Base-by-base conservation (phyloP, 352 stramenopile genomes). In the Elongisporangium undulatum region DNA sequence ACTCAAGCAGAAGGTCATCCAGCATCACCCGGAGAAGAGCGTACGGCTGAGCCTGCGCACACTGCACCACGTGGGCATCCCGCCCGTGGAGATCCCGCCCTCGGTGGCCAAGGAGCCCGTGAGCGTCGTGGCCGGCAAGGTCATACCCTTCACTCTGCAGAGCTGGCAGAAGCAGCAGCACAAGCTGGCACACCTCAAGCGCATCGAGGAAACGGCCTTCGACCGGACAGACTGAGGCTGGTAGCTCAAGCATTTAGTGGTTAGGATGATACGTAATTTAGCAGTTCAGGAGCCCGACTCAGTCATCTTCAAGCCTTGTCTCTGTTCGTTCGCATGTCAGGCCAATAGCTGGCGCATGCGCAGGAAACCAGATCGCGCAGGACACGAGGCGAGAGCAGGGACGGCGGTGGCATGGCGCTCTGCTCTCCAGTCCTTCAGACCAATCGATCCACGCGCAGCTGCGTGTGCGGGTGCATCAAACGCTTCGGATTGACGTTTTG, bases 1-100 rank as follows among this genome's bases (percentile, higher is more conserved):
- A 10, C 74, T 87, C 59, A 87, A 87, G 65, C 51, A 75, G 51
- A 66, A 68, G 52, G 85, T 87, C 63, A 67, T 77, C 21, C 51
- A 73, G 55, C 29, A 61, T 26, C 68, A 85, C 62, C 74, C 67
- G 22, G 38, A 39, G 61, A 87, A 87, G 62, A 62, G 76, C 49
- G 74, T 63, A 16, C 64, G 63, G 41, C 82, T 87, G 58, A 82
- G 77, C 57, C 59, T 87, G 19, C 71, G 62, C 55, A 72, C 80
- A 58, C 74, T 87, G 72, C 61, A 66, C 22, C 68, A 80, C 52
- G 49, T 75, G 53, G 72, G 67, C 29, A 77, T 69, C 17, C 77
- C 77, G 34, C 77, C 77, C 17, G 77, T 87, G 34, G 58, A 70
- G 29, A 79, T 87, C 65, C 77, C 77, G 10, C 63, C 67, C 48